Evolutionary conservation across 2,329 filamentous ascomycete genomes (phyloP).

Genomic region (Penicillium italicum): DNA sequence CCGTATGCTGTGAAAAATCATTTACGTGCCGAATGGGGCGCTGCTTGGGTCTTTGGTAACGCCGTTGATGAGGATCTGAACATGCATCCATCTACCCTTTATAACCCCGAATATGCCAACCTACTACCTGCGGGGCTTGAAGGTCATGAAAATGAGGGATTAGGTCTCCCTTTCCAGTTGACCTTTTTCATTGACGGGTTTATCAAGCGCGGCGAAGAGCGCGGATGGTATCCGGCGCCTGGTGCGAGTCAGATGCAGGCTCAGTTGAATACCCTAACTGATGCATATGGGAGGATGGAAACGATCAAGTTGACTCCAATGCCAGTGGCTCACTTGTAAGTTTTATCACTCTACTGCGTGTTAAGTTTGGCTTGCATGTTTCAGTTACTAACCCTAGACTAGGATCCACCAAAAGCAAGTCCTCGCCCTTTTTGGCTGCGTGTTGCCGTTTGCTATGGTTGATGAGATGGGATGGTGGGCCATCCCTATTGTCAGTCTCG

Average conservation of each 20-base stretch:
- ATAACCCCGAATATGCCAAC: constrained; percentile 50
- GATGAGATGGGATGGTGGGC: constrained; percentile 62
- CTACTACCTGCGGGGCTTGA: constrained; percentile 50
- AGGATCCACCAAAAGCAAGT: constrained; percentile 64
- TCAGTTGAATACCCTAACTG: constrained; percentile 55
- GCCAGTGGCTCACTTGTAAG: constrained; percentile 58
- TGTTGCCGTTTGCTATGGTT: constrained; percentile 62
- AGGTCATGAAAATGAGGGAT: constrained; percentile 56
- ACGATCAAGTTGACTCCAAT: constrained; percentile 63
- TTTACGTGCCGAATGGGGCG: constrained; percentile 60
- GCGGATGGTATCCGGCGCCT: constrained; percentile 59
- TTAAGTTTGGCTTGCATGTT: neutral
- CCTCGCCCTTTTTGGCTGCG: constrained; percentile 57
- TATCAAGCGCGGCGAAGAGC: constrained; percentile 54
- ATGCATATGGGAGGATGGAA: constrained; percentile 62
- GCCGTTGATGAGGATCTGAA: constrained; percentile 30
- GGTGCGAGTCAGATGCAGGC: constrained; percentile 56
- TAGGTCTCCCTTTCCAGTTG: constrained; percentile 59
- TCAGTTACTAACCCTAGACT: neutral
- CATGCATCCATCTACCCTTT: constrained; percentile 29
- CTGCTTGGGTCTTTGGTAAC: constrained; percentile 36
- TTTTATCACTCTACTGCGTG: neutral
- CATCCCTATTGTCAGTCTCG: constrained; percentile 56
- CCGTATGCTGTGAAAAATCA: constrained; percentile 64
- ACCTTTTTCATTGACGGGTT: constrained; percentile 59